Evolutionary conservation across 345 rosid species (phyloP).

Genomic region (Pugionium cornutum): DNA sequence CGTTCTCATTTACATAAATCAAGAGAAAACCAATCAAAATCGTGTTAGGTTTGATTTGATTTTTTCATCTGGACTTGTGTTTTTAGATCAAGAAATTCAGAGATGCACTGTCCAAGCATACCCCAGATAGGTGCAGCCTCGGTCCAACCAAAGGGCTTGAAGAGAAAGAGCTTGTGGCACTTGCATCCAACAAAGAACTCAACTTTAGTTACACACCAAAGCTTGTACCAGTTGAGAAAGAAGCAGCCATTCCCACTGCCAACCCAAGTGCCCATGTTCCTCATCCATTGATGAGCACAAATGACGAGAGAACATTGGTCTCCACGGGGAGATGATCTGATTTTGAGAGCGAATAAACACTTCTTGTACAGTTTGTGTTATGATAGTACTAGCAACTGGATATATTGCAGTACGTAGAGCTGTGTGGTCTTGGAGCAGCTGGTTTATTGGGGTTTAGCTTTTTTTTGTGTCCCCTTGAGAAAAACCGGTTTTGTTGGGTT

Average conservation of each 20-base stretch:
- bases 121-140: conserved; percentile 75
- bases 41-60: not conserved
- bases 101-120: conserved; percentile 86
- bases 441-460: conserved; percentile 35
- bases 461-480: conserved; percentile 22
- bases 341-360: conserved; percentile 9
- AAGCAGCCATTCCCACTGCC: conserved; percentile 3
- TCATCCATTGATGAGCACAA: conserved; percentile 20
- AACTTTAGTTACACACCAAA: conserved; percentile 67
- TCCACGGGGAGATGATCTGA: conserved; percentile 33
- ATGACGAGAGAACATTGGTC: conserved; percentile 31
- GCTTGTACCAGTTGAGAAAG: conserved; percentile 33
- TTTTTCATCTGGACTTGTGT: not conserved
- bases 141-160: conserved; percentile 82
- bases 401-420: conserved; percentile 24
- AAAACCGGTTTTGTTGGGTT: conserved; percentile 8
- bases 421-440: conserved; percentile 27
- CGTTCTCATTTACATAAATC: conserved; percentile 23
- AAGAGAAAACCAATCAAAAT: not conserved
- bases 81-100: conserved; percentile 85
- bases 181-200: conserved; percentile 86
- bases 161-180: conserved; percentile 85
- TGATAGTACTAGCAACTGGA: conserved; percentile 26
- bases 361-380: conserved; percentile 35
- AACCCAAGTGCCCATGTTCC: conserved; percentile 31